phyloP scores from a whole-genome alignment of 371 early-diverging fungal genomes.

The Batrachochytrium dendrobatidis region DNA sequence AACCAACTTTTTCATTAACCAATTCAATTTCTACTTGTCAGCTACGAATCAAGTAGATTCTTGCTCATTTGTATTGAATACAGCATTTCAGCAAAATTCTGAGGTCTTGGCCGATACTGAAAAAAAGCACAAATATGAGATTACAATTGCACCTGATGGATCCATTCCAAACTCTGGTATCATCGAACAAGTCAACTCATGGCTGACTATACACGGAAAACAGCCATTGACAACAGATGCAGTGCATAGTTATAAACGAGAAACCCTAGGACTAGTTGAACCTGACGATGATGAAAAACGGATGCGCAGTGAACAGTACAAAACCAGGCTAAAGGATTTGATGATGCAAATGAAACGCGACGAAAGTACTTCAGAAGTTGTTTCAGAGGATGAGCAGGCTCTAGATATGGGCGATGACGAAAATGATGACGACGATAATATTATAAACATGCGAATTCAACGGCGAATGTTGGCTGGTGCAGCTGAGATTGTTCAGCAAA shows the following conservation, averaged over 20 bases:
- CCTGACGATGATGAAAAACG: slow-evolving; percentile 14
- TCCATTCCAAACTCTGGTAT: slow-evolving; percentile 37
- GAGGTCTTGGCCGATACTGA: too few species aligned
- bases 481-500: background rate
- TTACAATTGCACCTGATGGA: slow-evolving; percentile 39
- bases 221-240: slow-evolving; percentile 2
- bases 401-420: too few species aligned
- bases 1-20: too few species aligned
- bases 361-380: slow-evolving; percentile 5
- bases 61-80: too few species aligned
- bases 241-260: background rate
- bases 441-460: slow-evolving; percentile 4
- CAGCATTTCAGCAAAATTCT: too few species aligned
- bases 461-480: background rate
- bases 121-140: too few species aligned
- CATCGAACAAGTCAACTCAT: slow-evolving; percentile 14
- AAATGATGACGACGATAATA: slow-evolving; percentile 11
- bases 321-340: slow-evolving; percentile 31
- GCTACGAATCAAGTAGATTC: too few species aligned
- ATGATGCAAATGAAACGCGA: slow-evolving; percentile 14
- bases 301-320: slow-evolving; percentile 28
- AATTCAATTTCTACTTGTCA: too few species aligned
- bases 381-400: slow-evolving; percentile 3
- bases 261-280: slow-evolving; percentile 6
- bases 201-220: slow-evolving; percentile 17